phyloP scores from a whole-genome alignment of 2,329 filamentous ascomycete species.

The Leptographium radiaticola region DNA sequence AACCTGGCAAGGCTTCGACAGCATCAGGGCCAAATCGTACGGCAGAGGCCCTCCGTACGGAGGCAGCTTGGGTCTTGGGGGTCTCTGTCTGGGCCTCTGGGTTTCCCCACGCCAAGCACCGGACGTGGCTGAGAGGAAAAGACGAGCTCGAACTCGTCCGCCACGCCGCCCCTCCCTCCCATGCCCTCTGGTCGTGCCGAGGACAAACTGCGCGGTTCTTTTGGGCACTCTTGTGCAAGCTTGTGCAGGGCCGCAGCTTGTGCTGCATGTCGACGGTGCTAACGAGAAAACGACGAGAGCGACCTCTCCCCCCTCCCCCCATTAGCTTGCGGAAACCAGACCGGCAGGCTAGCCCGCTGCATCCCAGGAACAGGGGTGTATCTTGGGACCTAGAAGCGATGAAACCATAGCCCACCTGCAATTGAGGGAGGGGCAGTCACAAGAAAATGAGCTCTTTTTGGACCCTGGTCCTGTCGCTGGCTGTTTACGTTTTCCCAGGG shows the following conservation, averaged over 20 bases:
- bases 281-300: not conserved
- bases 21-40: too few relatives aligned
- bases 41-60: too few relatives aligned
- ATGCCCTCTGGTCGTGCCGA: too few relatives aligned
- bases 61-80: too few relatives aligned
- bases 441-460: not conserved
- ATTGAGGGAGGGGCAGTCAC: not conserved
- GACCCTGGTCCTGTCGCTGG: not conserved
- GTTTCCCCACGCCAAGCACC: too few relatives aligned
- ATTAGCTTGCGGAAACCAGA: not conserved
- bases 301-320: not conserved
- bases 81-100: too few relatives aligned
- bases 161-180: too few relatives aligned
- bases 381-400: not conserved
- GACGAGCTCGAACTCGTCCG: too few relatives aligned
- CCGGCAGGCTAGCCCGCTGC: not conserved
- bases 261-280: not conserved
- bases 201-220: too few relatives aligned
- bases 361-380: not conserved
- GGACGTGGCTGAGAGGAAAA: too few relatives aligned
- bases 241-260: not conserved
- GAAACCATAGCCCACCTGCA: not conserved
- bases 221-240: too few relatives aligned
- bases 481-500: not conserved
- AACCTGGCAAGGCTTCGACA: not conserved